Conservation (phyloP, 805 yeast species). For the Zygosaccharomyces bisporus region DNA sequence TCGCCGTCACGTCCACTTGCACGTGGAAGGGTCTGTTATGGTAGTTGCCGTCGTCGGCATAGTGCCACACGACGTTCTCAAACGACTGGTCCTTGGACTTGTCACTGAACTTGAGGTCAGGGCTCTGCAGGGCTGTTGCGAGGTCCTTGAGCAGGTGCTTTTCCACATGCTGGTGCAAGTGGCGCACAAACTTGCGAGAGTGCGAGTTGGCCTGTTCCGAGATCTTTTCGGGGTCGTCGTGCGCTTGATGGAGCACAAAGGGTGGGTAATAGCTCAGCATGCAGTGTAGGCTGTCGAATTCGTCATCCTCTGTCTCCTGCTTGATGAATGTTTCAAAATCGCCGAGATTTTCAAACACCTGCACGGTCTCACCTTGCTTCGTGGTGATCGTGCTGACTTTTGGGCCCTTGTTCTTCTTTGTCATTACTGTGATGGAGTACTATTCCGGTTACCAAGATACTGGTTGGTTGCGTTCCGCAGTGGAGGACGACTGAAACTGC, state of each 20-base stretch:
- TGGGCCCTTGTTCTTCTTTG: constrained; percentile 34
- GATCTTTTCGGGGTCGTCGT: constrained; percentile 65
- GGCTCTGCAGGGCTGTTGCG: constrained; percentile 53
- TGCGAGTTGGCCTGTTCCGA: constrained; percentile 70
- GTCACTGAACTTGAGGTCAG: constrained; percentile 47
- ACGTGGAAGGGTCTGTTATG: constrained; percentile 62
- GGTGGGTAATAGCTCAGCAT: constrained; percentile 70
- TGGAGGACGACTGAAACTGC: too few species aligned
- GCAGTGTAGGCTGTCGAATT: constrained; percentile 64
- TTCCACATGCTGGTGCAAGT: constrained; percentile 69
- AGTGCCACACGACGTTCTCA: constrained; percentile 58
- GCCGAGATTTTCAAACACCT: constrained; percentile 56
- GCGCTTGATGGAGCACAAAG: constrained; percentile 61
- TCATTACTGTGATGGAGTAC: constrained; percentile 19
- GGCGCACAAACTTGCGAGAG: constrained; percentile 66
- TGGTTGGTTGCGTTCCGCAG: too few species aligned
- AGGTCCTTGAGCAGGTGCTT: constrained; percentile 68
- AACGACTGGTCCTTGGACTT: constrained; percentile 46
- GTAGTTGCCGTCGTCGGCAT: constrained; percentile 54
- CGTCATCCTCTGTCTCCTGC: constrained; percentile 75
- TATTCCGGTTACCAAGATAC: too few species aligned
- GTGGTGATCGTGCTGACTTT: constrained; percentile 29
- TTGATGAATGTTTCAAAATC: constrained; percentile 61
- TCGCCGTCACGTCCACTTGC: constrained; percentile 59
- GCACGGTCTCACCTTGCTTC: constrained; percentile 31